phyloP scores from a whole-genome alignment of 495 filamentous ascomycete genomes.

The Hyaloscypha hepaticicola region DNA sequence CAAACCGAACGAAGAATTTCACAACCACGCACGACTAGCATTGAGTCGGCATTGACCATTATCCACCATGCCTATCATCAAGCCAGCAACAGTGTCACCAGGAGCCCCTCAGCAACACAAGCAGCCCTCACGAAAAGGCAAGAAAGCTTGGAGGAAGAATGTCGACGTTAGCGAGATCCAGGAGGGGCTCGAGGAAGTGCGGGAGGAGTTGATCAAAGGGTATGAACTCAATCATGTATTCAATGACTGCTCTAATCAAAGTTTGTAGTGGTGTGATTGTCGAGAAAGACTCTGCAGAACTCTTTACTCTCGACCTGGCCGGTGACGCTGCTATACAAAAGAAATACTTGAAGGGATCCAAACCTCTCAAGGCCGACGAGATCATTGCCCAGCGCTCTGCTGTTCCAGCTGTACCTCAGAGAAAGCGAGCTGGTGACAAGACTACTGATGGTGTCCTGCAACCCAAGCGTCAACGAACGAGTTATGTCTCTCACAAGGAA shows the following conservation, averaged over 20 bases:
- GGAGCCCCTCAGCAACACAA: slow-evolving; percentile 55
- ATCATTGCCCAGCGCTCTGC: slow-evolving; percentile 84
- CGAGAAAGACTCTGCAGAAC: slow-evolving; percentile 71
- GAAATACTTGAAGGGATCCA: slow-evolving; percentile 61
- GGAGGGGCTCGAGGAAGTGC: slow-evolving; percentile 76
- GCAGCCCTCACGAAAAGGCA: slow-evolving; percentile 93
- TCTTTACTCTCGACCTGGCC: slow-evolving; percentile 80
- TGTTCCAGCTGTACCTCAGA: slow-evolving; percentile 69
- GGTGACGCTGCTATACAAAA: slow-evolving; percentile 63
- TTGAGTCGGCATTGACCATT: background rate
- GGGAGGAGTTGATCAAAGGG: slow-evolving; percentile 88
- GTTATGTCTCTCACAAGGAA: slow-evolving; percentile 80
- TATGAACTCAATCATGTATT: slow-evolving; percentile 38
- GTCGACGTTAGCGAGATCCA: slow-evolving; percentile 86
- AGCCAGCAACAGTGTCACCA: slow-evolving; percentile 33
- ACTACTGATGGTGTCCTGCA: slow-evolving; percentile 64
- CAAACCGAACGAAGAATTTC: background rate
- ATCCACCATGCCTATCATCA: slow-evolving; percentile 31
- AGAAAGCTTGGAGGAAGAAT: slow-evolving; percentile 98
- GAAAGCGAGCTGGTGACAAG: slow-evolving; percentile 65
- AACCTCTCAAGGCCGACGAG: slow-evolving; percentile 81
- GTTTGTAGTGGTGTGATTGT: slow-evolving; percentile 65
- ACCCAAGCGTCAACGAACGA: slow-evolving; percentile 68
- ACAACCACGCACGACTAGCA: background rate
- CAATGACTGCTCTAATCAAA: slow-evolving; percentile 27